Evolutionary conservation across 441 rosid species (phyloP), one percentile per base, ranked within the genome.

Genomic region (Viola pubescens): DNA sequence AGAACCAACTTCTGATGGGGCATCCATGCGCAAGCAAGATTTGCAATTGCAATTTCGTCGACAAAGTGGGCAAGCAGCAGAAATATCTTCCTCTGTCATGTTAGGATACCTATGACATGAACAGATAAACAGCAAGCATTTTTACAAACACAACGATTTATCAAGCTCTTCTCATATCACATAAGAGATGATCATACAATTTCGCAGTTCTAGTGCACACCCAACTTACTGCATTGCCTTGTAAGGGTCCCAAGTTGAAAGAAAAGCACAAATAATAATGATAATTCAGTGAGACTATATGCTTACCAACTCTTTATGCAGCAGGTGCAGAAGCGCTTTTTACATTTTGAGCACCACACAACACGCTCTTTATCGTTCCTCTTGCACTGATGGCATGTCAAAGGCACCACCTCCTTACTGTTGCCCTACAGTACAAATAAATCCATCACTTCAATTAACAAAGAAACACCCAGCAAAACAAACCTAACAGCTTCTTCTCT

Each of bases 31-130:
- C 73, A 86, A 69, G 72, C 92, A 86, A 43, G 84, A 67, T 72
- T 83, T 83, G 69, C 94, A 86, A 62, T 81, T 83, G 72, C 94
- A 83, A 65, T 78, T 86, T 14, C 57, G 50, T 2, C 64, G 70
- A 62, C 94, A 83, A 72, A 83, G 64, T 13, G 94, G 94, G 59
- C 94, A 86, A 56, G 67, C 68, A 5, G 64, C 59, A 4, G 82
- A 81, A 65, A 83, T 69, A 40, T 74, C 84, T 34, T 78, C 77
- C 70, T 74, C 77, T 14, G 75, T 68, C 80, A 73, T 64, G 54
- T 64, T 74, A 59, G 89, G 94, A 71, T 86, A 86, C 92, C 89
- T 86, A 64, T 6, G 60, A 9, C 10, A 68, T 45, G 7, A 44
- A 56, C 55, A 58, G 34, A 53, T 13, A 16, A 1, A 19, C 26